Percentiles rank a stretch among this genome's conserved stretches.
Conservation (phyloP, 2,329 filamentous ascomycete genomes). For the Teratosphaeria epicoccoides region DNA sequence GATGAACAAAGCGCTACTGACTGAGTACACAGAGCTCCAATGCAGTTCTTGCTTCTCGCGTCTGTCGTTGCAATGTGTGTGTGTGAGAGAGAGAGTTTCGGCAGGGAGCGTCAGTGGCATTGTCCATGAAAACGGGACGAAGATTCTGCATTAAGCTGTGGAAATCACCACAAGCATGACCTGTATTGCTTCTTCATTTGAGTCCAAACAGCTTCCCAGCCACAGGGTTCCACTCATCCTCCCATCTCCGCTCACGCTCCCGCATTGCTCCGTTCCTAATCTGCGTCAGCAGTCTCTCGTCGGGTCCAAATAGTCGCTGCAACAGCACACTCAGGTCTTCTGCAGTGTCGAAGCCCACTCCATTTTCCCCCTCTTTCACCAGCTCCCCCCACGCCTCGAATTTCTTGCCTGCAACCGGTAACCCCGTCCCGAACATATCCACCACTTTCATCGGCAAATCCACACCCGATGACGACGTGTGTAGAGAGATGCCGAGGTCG, state of each 20-base stretch:
- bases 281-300: slow-evolving; percentile 51
- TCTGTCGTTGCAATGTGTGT: too few relatives aligned
- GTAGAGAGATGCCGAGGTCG: slow-evolving; percentile 81
- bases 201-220: slow-evolving; percentile 42
- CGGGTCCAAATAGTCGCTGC: slow-evolving; percentile 49
- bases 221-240: slow-evolving; percentile 83
- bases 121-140: too few relatives aligned
- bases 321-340: slow-evolving; percentile 56
- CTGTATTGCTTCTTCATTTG: not conserved
- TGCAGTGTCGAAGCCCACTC: slow-evolving; percentile 68
- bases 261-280: slow-evolving; percentile 62
- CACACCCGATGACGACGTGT: slow-evolving; percentile 87
- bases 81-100: too few relatives aligned
- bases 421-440: slow-evolving; percentile 92
- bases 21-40: too few relatives aligned
- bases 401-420: slow-evolving; percentile 71
- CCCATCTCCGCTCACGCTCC: slow-evolving; percentile 69
- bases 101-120: too few relatives aligned
- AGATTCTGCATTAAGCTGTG: not conserved
- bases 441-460: slow-evolving; percentile 99
- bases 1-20: too few relatives aligned
- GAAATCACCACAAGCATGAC: not conserved
- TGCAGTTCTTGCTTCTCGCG: too few relatives aligned
- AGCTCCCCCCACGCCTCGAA: slow-evolving; percentile 87
- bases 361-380: slow-evolving; percentile 79